These are phyloP conservation scores for Fusarium mangiferae DNA, from an alignment of 2,329 filamentous ascomycete genomes.

Conservation along the genomic window DNA sequence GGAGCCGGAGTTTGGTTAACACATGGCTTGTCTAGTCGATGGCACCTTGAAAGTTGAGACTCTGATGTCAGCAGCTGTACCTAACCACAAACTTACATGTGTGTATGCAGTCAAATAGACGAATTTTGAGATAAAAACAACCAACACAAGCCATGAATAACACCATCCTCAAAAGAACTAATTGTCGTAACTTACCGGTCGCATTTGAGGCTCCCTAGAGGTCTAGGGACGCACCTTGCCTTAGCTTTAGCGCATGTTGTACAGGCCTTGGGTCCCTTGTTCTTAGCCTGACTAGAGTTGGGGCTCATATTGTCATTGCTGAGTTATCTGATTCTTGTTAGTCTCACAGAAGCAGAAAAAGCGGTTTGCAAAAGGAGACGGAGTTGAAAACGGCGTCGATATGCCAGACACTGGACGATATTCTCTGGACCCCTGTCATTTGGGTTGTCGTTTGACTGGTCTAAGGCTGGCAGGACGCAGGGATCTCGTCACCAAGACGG, in stretches of 20 bases:
- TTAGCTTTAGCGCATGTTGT: conserved; percentile 64
- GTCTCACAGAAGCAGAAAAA: conserved; percentile 11
- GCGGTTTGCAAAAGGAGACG: conserved; percentile 38
- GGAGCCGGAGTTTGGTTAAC: conserved; percentile 59
- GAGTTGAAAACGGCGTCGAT: conserved; percentile 26
- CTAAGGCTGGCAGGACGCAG: conserved; percentile 23
- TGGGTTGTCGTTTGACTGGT: conserved; percentile 33
- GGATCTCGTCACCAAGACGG: conserved; percentile 35
- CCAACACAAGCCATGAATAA: conserved; percentile 1
- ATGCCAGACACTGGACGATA: conserved; percentile 25
- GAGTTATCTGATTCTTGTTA: conserved; percentile 14
- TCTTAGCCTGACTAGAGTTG: conserved; percentile 37
- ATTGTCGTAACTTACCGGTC: conserved; percentile 54
- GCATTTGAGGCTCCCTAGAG: conserved; percentile 54
- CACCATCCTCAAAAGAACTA: neutral
- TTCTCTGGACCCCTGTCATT: conserved; percentile 23
- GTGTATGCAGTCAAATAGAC: neutral
- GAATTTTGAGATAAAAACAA: neutral
- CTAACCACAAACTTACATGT: conserved; percentile 3
- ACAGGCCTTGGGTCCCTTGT: conserved; percentile 61
- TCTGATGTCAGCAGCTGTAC: conserved; percentile 23
- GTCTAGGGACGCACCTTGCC: conserved; percentile 59
- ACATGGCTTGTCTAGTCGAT: conserved; percentile 60
- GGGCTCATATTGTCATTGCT: conserved; percentile 38
- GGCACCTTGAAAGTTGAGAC: conserved; percentile 51